Evolutionary conservation across 148 eudicot species (phyloP).

Genomic region (Drosera capensis): DNA sequence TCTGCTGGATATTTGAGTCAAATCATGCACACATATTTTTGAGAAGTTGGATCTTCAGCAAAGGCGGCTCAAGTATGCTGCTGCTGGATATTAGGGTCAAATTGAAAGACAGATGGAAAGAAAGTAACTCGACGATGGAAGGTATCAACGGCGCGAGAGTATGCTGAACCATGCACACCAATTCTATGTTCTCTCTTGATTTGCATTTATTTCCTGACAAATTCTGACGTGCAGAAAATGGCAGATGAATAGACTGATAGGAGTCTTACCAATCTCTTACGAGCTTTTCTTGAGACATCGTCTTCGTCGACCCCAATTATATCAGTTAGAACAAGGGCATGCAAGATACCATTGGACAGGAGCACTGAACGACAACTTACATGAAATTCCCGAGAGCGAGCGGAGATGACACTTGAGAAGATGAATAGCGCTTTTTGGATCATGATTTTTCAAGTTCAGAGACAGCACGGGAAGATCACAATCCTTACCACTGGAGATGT

Average conservation of each 20-base stretch:
- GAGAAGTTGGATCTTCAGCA: neutral
- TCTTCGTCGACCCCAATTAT: conserved; percentile 13
- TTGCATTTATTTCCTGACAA: too few species aligned
- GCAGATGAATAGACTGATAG: too few species aligned
- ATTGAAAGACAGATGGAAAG: too few species aligned
- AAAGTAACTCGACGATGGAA: too few species aligned
- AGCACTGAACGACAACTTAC: conserved; percentile 22
- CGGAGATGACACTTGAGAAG: conserved; percentile 33
- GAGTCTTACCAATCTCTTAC: conserved; percentile 27
- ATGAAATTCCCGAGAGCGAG: conserved; percentile 29
- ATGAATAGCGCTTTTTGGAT: conserved; percentile 25
- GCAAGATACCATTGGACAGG: too few species aligned
- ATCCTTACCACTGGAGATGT: conserved; percentile 7
- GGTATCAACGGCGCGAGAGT: too few species aligned
- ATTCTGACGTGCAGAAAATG: neutral
- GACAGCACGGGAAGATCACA: conserved; percentile 6
- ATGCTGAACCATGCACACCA: neutral
- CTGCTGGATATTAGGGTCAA: too few species aligned
- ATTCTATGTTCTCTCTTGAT: too few species aligned
- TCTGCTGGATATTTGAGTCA: neutral
- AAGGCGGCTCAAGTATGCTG: neutral
- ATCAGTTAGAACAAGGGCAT: too few species aligned
- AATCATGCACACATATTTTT: too few species aligned
- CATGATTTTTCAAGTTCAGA: conserved; percentile 26
- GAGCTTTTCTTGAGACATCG: conserved; percentile 15